A percentile compares a stretch with the other conserved stretches of the same genome.
Evolutionary conservation across 345 rosid genomes (phyloP).

Genomic region (Arabidopsis arenosa): DNA sequence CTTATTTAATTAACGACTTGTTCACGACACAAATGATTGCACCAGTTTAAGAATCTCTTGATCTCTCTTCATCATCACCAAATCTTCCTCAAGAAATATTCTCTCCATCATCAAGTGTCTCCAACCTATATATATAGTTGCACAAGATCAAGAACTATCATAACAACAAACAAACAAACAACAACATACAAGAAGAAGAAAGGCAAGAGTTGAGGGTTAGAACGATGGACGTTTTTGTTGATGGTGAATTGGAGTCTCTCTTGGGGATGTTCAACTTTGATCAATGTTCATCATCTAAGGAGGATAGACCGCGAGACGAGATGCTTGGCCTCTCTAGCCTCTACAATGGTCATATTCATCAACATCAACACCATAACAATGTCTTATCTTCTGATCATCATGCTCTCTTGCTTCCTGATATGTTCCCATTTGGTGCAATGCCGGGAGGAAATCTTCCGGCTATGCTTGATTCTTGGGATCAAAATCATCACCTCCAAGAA

Average conservation of each 20-base stretch:
- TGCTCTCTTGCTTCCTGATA: constrained; percentile 33
- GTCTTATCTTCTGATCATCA: constrained; percentile 38
- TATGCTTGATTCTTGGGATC: constrained; percentile 45
- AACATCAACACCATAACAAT: constrained; percentile 37
- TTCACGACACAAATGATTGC: constrained; percentile 44
- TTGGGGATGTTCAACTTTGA: constrained; percentile 50
- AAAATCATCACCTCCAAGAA: constrained; percentile 35
- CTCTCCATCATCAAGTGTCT: constrained; percentile 32
- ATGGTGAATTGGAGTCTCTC: constrained; percentile 50
- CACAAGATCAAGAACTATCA: constrained; percentile 25
- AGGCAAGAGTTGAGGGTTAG: constrained; percentile 26
- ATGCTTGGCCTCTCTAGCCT: constrained; percentile 43
- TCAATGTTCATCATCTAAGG: constrained; percentile 44
- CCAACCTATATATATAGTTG: constrained; percentile 38
- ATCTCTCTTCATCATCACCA: constrained; percentile 44
- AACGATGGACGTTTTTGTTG: constrained; percentile 47
- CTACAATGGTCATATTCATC: constrained; percentile 37
- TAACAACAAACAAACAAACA: constrained; percentile 15
- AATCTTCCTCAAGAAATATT: constrained; percentile 37
- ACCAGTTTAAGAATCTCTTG: constrained; percentile 45
- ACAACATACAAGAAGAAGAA: neutral
- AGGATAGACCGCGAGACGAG: constrained; percentile 38
- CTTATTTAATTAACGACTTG: constrained; percentile 34
- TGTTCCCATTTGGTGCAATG: constrained; percentile 44
- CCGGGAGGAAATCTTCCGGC: constrained; percentile 36